These are phyloP conservation scores for Thalassiosira exigua DNA, from an alignment of 352 stramenopile genomes.

Conservation along the genomic window DNA sequence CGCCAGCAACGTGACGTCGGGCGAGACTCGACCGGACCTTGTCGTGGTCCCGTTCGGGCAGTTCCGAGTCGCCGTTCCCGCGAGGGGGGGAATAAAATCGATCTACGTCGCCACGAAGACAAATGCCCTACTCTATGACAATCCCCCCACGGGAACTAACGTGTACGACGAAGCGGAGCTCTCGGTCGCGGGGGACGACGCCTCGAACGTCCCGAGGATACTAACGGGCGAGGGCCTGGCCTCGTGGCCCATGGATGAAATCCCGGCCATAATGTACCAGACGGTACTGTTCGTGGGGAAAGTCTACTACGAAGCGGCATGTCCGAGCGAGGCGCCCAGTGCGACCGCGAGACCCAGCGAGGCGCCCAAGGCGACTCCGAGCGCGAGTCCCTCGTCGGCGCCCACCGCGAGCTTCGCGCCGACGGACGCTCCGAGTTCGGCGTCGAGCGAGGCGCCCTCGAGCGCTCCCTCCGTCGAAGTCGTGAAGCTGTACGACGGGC, in stretches of 20 bases:
- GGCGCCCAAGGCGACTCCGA: background rate
- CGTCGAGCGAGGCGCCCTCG: conserved; percentile 8
- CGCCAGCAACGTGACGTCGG: background rate
- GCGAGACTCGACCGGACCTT: conserved; percentile 2
- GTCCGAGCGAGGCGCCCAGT: conserved; percentile 20
- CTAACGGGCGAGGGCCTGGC: conserved; percentile 33
- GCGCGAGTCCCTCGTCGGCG: background rate
- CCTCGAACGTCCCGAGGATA: conserved; percentile 15
- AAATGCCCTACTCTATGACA: background rate
- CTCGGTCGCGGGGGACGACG: background rate
- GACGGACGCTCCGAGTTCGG: background rate
- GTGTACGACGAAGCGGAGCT: background rate
- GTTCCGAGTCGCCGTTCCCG: conserved; percentile 18
- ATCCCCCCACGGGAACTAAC: background rate
- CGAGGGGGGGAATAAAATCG: conserved; percentile 32
- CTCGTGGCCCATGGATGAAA: conserved; percentile 12
- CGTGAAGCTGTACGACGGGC: background rate
- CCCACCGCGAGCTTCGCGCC: conserved; percentile 5
- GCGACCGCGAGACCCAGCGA: conserved; percentile 14
- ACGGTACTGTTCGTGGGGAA: conserved; percentile 28
- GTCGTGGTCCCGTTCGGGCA: conserved; percentile 17
- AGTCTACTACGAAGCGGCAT: conserved; percentile 36
- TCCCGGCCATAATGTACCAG: conserved; percentile 7
- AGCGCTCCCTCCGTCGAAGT: background rate
- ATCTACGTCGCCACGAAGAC: conserved; percentile 38